Evolutionary conservation across 2,329 filamentous ascomycete genomes (phyloP), one percentile per base, ranked within the genome.

Genomic region (Cercospora nicotianae): DNA sequence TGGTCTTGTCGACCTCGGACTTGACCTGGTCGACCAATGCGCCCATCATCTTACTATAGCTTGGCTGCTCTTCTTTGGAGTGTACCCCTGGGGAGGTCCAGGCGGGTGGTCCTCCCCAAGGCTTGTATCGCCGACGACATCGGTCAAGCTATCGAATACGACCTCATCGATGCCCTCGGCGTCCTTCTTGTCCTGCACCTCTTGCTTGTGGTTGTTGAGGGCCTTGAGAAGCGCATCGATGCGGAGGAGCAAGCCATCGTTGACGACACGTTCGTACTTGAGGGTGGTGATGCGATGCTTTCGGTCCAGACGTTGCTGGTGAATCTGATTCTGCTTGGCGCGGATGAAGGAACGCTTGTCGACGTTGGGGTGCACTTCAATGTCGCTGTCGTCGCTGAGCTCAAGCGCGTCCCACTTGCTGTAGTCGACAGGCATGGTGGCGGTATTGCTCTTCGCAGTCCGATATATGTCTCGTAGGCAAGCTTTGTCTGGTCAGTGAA

Each of bases 261-360:
- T 98, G 83, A 99, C 90, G 75, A 92, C 87, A 70, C 91, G 90
- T 81, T 96, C 95, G 81, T 97, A 98, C 81, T 94, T 94, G 74
- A 95, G 86, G 6, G 93, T 95, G 75, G 91, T 90, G 79, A 99
- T 98, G 77, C 96, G 90, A 75, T 91, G 89, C 78, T 91, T 92
- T 66, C 95, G 90, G 76, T 96, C 91, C 73, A 89, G 85, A 65
- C 95, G 90, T 79, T 97, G 91, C 77, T 94, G 89, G 80, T 99
- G 95, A 75, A 99, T 99, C 82, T 99, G 94, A 75, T 90, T 91
- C 83, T 98, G 95, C 83, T 99, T 99, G 72, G 95, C 96, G 72
- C 94, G 92, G 80, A 99, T 99, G 81, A 99, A 99, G 69, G 94
- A 98, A 62, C 91, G 89, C 81, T 99, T 99, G 83, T 99, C 95